Evolutionary conservation across 441 rosid genomes (phyloP).

Genomic region (Pelargonium myrrhifolium): DNA sequence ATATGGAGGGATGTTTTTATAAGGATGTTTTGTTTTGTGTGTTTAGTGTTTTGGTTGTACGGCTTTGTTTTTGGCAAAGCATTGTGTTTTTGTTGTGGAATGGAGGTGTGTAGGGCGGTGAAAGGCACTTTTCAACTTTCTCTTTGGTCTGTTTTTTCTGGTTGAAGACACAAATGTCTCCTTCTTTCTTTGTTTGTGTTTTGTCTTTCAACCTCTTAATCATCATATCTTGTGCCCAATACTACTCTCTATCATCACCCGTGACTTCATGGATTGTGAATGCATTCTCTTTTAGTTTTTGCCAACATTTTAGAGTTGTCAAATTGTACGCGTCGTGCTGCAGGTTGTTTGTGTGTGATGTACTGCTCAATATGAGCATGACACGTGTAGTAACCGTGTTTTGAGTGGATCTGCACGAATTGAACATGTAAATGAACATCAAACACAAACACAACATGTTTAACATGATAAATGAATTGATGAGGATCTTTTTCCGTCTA

Average conservation of each 20-base stretch:
- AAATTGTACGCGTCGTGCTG: neutral
- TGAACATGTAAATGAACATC: no score
- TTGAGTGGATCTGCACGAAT: no score
- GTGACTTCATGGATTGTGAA: no score
- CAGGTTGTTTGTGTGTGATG: no score
- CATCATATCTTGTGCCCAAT: neutral
- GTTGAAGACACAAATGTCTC: conserved; percentile 19
- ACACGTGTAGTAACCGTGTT: no score
- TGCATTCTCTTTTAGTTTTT: no score
- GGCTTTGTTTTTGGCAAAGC: conserved; percentile 19
- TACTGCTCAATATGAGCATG: no score
- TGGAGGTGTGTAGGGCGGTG: conserved; percentile 38
- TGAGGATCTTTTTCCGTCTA: no score
- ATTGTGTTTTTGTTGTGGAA: conserved; percentile 12
- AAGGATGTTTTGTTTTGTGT: conserved; percentile 13
- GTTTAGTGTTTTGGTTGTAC: neutral
- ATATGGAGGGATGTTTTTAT: conserved; percentile 11
- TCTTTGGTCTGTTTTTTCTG: conserved; percentile 31
- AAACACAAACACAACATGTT: no score
- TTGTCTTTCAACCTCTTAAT: conserved; percentile 13
- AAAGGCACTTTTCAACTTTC: conserved; percentile 48
- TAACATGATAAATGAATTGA: no score
- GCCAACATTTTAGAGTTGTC: no score
- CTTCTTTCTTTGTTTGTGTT: conserved; percentile 3
- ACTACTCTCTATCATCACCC: no score